Evolutionary conservation across 371 early-diverging fungal genomes (phyloP).

Genomic region (Cokeromyces recurvatus): DNA sequence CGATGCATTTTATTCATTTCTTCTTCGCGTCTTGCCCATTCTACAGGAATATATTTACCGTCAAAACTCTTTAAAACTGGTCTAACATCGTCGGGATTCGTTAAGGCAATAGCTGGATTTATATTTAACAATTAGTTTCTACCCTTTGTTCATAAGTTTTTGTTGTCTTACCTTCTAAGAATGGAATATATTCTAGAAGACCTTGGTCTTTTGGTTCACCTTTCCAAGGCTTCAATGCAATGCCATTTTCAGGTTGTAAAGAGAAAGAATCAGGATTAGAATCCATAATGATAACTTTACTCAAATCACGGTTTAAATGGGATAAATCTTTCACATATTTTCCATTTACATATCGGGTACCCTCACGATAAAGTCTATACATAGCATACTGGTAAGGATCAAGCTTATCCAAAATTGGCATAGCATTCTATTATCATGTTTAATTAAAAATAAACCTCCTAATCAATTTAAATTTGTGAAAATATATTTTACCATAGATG

Average conservation of each 20-base stretch:
- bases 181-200: constrained; percentile 80
- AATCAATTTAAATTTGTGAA: no score
- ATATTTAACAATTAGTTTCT: background rate
- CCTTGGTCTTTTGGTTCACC: constrained; percentile 82
- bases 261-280: constrained; percentile 75
- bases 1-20: constrained; percentile 58
- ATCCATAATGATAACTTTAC: constrained; percentile 91
- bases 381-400: constrained; percentile 86
- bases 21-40: constrained; percentile 70
- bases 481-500: constrained; percentile 57
- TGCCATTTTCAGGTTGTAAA: constrained; percentile 89
- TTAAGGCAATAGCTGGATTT: constrained; percentile 58
- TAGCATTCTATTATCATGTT: constrained; percentile 79
- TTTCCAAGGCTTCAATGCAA: constrained; percentile 80
- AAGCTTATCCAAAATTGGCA: constrained; percentile 80
- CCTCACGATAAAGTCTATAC: constrained; percentile 87
- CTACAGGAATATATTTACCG: constrained; percentile 65
- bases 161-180: constrained; percentile 80
- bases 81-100: constrained; percentile 74
- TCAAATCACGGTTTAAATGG: constrained; percentile 88
- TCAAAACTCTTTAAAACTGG: constrained; percentile 62
- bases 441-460: no score
- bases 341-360: constrained; percentile 80
- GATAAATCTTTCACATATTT: constrained; percentile 89
- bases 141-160: no score